Evolutionary conservation across 2,329 filamentous ascomycete species (phyloP).

Genomic region (Colletotrichum shisoi): DNA sequence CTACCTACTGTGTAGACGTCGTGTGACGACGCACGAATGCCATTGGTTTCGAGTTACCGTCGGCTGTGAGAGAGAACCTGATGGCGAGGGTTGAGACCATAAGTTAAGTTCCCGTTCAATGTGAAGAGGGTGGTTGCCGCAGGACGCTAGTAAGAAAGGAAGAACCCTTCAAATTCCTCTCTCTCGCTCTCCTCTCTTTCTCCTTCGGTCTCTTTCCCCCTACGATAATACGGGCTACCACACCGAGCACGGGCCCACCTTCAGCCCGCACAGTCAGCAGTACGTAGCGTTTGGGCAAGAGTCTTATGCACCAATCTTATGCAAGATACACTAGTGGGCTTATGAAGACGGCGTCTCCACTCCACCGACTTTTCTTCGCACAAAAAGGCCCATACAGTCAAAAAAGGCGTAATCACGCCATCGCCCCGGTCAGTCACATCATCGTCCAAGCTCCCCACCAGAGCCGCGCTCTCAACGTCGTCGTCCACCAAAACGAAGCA

Average conservation of each 20-base stretch:
- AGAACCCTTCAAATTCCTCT: neutral
- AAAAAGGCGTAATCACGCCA: conserved; percentile 35
- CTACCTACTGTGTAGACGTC: neutral
- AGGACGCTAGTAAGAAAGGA: neutral
- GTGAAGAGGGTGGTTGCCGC: neutral
- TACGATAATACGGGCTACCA: no score
- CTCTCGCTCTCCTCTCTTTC: neutral
- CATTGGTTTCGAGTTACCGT: conserved; percentile 5
- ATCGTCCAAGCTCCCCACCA: conserved; percentile 39
- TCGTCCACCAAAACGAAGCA: conserved; percentile 33
- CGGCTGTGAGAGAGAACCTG: conserved; percentile 6
- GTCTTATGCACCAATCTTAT: neutral
- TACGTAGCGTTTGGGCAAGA: neutral
- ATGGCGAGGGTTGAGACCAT: neutral
- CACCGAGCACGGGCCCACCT: no score
- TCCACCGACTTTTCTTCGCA: conserved; percentile 26
- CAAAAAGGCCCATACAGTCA: conserved; percentile 5
- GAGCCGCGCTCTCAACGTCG: conserved; percentile 37
- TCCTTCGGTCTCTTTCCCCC: neutral
- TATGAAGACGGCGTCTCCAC: neutral
- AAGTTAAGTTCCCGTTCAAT: neutral
- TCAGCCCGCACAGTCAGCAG: neutral
- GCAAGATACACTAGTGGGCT: conserved; percentile 1
- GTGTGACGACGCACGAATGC: conserved; percentile 13
- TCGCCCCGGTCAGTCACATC: conserved; percentile 37